These are phyloP conservation scores for Spathaspora girioi DNA, from an alignment of 805 yeast genomes.

Conservation along the genomic window DNA sequence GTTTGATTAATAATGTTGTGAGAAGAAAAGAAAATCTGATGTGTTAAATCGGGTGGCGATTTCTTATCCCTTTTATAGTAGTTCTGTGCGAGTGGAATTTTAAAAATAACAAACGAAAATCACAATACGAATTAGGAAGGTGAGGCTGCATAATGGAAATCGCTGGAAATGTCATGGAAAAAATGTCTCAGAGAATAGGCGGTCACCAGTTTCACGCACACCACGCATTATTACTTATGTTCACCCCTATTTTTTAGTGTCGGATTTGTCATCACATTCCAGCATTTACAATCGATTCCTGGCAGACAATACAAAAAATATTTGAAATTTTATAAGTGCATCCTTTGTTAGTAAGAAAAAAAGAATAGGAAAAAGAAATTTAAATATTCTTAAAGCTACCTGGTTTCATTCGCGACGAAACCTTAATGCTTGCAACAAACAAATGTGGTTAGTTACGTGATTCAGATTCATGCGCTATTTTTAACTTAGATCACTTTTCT, in stretches of 20 bases:
- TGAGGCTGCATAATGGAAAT: neutral
- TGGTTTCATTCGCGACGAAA: neutral
- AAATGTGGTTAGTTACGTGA: neutral
- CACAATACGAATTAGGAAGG: neutral
- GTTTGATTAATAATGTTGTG: constrained; percentile 1
- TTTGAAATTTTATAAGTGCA: neutral
- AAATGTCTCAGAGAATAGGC: neutral
- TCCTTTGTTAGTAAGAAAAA: neutral
- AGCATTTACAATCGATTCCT: neutral
- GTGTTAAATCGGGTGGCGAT: constrained; percentile 5
- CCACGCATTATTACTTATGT: neutral
- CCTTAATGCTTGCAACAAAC: neutral
- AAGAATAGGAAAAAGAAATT: neutral
- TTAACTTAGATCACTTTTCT: too few relatives aligned
- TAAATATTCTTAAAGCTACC: neutral
- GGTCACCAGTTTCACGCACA: neutral
- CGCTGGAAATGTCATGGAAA: neutral
- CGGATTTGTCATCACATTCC: neutral
- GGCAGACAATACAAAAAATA: neutral
- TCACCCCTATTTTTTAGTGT: neutral
- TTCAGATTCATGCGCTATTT: too few relatives aligned
- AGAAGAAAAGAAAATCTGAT: neutral
- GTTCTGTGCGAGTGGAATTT: neutral
- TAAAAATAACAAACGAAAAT: neutral
- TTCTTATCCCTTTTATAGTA: constrained; percentile 3